phyloP scores from a whole-genome alignment of 2,329 filamentous ascomycete genomes.

The Ascochyta pisi region DNA sequence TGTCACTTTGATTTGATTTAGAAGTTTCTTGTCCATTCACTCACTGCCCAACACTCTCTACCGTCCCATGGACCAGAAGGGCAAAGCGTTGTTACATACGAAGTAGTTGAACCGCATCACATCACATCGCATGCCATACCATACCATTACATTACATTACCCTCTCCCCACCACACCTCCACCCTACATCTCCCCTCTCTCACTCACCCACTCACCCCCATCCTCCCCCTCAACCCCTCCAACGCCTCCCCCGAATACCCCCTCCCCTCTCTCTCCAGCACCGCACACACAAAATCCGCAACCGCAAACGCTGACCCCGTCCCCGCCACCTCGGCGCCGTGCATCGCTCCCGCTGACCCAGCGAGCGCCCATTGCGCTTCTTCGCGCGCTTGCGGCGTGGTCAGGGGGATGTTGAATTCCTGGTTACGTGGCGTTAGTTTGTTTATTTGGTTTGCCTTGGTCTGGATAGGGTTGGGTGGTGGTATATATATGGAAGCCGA shows the following conservation, averaged over 20 bases:
- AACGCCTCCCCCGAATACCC: not conserved
- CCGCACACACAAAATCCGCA: constrained; percentile 1
- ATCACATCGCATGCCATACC: not conserved
- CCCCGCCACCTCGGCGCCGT: not conserved
- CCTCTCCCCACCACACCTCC: no score
- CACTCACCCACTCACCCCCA: not conserved
- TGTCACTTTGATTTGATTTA: not conserved
- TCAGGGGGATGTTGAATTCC: constrained; percentile 4
- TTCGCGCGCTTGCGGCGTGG: not conserved
- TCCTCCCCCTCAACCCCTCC: not conserved
- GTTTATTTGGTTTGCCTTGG: no score
- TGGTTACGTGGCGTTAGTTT: not conserved
- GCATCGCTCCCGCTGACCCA: constrained; percentile 4
- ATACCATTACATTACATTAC: no score
- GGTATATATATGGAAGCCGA: no score
- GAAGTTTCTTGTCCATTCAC: not conserved
- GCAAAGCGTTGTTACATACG: constrained; percentile 5
- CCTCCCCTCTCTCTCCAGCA: not conserved
- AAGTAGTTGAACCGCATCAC: not conserved
- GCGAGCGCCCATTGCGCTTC: constrained; percentile 13
- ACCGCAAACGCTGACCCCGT: constrained; percentile 10
- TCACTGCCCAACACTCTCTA: constrained; percentile 7
- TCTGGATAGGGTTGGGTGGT: no score
- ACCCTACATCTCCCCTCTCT: no score
- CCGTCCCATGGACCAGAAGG: constrained; percentile 13